Base-by-base conservation (phyloP, 352 stramenopile genomes). In the Phytophthora multivora region DNA sequence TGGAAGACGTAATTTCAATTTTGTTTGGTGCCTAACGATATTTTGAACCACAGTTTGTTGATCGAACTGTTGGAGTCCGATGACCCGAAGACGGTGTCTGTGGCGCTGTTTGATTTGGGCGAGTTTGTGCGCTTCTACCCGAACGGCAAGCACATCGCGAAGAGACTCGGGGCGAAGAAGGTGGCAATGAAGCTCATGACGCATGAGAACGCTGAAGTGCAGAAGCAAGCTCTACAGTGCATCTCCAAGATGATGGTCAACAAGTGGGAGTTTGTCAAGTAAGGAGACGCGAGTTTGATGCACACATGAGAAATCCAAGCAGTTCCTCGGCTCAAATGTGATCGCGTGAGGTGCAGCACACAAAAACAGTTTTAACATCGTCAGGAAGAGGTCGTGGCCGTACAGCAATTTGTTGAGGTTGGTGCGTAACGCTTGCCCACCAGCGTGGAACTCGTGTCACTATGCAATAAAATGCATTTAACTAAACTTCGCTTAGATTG, bases 171-270 rank as follows among this genome's bases (percentile, higher is more conserved):
- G 30, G 97, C 95, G 31, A 99, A 99, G 80, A 97, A 98, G 66
- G 80, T 97, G 46, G 91, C 97, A 36, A 99, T 99, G 96, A 90
- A 95, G 47, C 88, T 99, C 58, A 98, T 99, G 83, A 98, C 97
- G 63, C 93, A 98, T 75, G 93, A 77, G 52, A 98, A 98, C 75
- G 71, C 84, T 0, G 96, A 99, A 56, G 88, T 99, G n/a, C 95
- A 98, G 78, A 97, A 98, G 77, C 96, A 99, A 77, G 96, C 97
- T 16, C 82, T 99, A 28, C 93, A 98, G 71, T 99, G 95, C 73
- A 97, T 99, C 56, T 98, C 92, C 46, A 99, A 99, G 88, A 98
- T 99, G 77, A 98, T 99, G 93, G 95, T 99, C 35, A 97, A 98
- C 70, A 98, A 99, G 70, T 99, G 96, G 96, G 96, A 98, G 70